Conservation (phyloP, 768 basidiomycete species). For the Thelephora ganbajun region DNA sequence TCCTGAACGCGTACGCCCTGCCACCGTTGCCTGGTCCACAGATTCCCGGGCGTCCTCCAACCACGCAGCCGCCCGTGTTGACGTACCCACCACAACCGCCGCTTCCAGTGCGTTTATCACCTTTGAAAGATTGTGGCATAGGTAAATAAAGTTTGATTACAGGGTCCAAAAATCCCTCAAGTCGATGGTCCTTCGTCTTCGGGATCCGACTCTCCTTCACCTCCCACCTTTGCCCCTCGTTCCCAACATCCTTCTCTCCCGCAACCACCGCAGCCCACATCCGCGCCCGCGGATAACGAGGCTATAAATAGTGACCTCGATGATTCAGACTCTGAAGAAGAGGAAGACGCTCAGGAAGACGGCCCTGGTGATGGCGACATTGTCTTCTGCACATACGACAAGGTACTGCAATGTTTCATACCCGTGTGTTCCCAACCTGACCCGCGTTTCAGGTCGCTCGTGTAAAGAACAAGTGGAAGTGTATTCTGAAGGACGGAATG, state of each 20-base stretch:
- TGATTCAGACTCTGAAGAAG: constrained; percentile 82
- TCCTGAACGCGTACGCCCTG: constrained; percentile 41
- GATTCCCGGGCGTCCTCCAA: constrained; percentile 35
- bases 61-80: constrained; percentile 43
- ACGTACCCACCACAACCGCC: constrained; percentile 28
- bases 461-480: constrained; percentile 99
- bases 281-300: constrained; percentile 46
- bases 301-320: constrained; percentile 95
- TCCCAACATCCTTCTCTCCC: constrained; percentile 65
- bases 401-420: constrained; percentile 33
- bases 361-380: constrained; percentile 67
- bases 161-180: constrained; percentile 42
- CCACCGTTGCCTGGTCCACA: constrained; percentile 56
- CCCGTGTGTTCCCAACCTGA: background rate
- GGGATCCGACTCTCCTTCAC: constrained; percentile 56
- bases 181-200: constrained; percentile 65
- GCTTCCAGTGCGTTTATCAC: constrained; percentile 8
- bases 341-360: constrained; percentile 72
- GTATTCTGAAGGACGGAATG: constrained; percentile 94
- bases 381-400: constrained; percentile 97
- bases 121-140: constrained; percentile 9
- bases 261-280: constrained; percentile 32
- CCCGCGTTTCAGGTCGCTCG: constrained; percentile 61
- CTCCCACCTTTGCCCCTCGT: constrained; percentile 56
- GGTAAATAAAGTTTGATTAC: constrained; percentile 3